These are phyloP conservation scores for Gymnopus androsaceus DNA, from an alignment of 1,284 basidiomycete species.

Conservation along the genomic window DNA sequence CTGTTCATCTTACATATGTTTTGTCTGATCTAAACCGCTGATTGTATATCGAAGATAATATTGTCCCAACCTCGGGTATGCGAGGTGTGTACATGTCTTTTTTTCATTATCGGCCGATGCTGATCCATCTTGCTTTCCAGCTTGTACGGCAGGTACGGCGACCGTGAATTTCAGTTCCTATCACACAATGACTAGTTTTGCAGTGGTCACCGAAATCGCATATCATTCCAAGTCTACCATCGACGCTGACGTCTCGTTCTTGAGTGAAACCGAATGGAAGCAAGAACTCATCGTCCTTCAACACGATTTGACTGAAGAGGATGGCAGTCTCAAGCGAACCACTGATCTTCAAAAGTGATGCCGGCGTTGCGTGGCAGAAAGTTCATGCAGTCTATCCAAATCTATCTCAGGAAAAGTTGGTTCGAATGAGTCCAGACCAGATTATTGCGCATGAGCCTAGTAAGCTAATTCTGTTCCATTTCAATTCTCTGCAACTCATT, in stretches of 20 bases:
- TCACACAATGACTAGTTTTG: background rate
- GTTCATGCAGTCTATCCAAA: slow-evolving; percentile 61
- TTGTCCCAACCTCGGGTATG: slow-evolving; percentile 68
- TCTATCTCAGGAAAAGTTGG: slow-evolving; percentile 47
- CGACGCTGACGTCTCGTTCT: slow-evolving; percentile 59
- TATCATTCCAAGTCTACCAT: slow-evolving; percentile 57
- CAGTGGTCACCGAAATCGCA: slow-evolving; percentile 60
- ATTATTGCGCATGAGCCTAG: slow-evolving; percentile 50
- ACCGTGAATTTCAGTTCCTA: too few species aligned
- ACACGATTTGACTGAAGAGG: slow-evolving; percentile 59
- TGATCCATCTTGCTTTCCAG: slow-evolving; percentile 30
- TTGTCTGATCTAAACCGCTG: background rate
- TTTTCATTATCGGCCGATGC: background rate
- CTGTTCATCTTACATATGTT: slow-evolving; percentile 15
- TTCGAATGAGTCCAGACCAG: slow-evolving; percentile 49
- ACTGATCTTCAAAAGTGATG: slow-evolving; percentile 59
- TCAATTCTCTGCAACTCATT: background rate
- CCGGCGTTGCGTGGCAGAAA: slow-evolving; percentile 63
- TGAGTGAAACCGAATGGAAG: slow-evolving; percentile 57
- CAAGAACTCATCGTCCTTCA: slow-evolving; percentile 55
- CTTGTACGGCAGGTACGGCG: slow-evolving; percentile 51
- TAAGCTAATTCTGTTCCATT: slow-evolving; percentile 26
- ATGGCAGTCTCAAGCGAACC: slow-evolving; percentile 52
- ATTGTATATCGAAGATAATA: slow-evolving; percentile 45
- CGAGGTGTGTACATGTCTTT: slow-evolving; percentile 42